Percentiles rank a stretch among this genome's conserved stretches.
Conservation (phyloP, 1,284 basidiomycete genomes). For the Boletus holoroseus region DNA sequence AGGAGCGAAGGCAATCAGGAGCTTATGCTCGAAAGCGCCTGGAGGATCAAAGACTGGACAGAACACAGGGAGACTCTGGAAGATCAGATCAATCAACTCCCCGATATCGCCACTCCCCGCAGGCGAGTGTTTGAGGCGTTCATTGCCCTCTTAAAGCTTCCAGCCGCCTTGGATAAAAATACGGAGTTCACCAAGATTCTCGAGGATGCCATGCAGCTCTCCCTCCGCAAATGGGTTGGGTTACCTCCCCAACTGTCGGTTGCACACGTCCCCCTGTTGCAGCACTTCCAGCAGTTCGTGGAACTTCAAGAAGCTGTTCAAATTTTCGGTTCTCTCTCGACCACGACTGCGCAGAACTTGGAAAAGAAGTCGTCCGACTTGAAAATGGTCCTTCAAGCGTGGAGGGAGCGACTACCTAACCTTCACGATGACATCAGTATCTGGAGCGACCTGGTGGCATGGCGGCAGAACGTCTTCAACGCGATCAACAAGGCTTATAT, state of each 20-base stretch:
- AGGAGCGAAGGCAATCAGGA: slow-evolving; percentile 90
- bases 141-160: slow-evolving; percentile 72
- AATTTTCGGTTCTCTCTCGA: slow-evolving; percentile 87
- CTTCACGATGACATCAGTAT: slow-evolving; percentile 97
- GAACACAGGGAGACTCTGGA: slow-evolving; percentile 79
- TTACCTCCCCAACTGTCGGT: slow-evolving; percentile 82
- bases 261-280: slow-evolving; percentile 91
- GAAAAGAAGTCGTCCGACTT: slow-evolving; percentile 94
- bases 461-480: slow-evolving; percentile 90
- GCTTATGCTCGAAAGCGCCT: slow-evolving; percentile 90
- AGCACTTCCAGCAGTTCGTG: slow-evolving; percentile 99
- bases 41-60: slow-evolving; percentile 92
- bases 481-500: slow-evolving; percentile 98
- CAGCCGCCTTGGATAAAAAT: slow-evolving; percentile 64
- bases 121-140: slow-evolving; percentile 96
- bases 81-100: slow-evolving; percentile 76
- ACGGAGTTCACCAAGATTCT: slow-evolving; percentile 80
- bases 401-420: slow-evolving; percentile 96
- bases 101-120: slow-evolving; percentile 87
- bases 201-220: slow-evolving; percentile 96
- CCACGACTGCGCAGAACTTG: slow-evolving; percentile 84
- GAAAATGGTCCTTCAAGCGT: slow-evolving; percentile 93
- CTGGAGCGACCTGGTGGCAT: slow-evolving; percentile 97
- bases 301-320: slow-evolving; percentile 95
- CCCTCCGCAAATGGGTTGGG: slow-evolving; percentile 93